These are phyloP conservation scores for Xylaria palmicola DNA, from an alignment of 495 filamentous ascomycete genomes.

Conservation along the genomic window DNA sequence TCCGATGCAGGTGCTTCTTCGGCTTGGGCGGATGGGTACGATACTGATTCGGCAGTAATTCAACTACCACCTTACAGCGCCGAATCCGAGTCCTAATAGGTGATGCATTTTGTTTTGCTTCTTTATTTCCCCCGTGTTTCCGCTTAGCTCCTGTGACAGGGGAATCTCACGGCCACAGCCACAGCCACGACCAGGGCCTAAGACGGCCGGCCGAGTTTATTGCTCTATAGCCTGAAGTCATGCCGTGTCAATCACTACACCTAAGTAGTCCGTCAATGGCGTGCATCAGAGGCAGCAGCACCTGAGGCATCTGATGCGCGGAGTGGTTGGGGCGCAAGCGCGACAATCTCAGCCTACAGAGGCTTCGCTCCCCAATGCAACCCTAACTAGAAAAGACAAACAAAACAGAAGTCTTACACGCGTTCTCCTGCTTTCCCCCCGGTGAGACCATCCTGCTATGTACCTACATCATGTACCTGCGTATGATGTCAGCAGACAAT, in stretches of 20 bases:
- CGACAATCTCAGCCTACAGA: background rate
- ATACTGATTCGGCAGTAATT: no score
- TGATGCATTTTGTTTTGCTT: no score
- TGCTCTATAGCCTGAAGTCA: background rate
- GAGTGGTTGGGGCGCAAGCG: background rate
- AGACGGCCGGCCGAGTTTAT: background rate
- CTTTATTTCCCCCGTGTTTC: background rate
- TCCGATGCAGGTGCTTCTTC: no score
- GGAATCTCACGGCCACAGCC: background rate
- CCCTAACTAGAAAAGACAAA: background rate
- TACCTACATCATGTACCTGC: constrained; percentile 8
- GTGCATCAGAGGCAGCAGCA: background rate
- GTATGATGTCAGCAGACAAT: background rate
- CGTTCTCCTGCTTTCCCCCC: background rate
- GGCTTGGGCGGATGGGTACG: no score
- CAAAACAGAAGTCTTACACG: background rate
- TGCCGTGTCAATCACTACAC: background rate
- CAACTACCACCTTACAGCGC: no score
- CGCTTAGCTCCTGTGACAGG: background rate
- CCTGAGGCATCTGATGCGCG: background rate
- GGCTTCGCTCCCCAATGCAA: background rate
- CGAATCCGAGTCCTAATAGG: no score
- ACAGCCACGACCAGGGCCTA: no score
- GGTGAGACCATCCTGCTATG: background rate
- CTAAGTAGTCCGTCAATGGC: background rate